Evolutionary conservation across 768 basidiomycete species (phyloP).

Genomic region (Lentinula raphanica): DNA sequence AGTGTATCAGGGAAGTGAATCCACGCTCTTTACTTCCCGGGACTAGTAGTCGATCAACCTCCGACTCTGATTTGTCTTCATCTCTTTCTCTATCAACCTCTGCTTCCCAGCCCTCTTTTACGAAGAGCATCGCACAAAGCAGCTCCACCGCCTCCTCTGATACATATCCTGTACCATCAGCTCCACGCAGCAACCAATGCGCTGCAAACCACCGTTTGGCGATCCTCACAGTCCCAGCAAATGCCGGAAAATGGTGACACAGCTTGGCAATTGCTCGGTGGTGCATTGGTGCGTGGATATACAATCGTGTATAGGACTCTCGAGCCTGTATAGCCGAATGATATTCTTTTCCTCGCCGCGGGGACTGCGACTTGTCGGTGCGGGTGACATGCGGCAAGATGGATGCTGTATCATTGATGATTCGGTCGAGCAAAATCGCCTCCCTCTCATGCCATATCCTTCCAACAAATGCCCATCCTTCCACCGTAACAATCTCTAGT

Average conservation of each 20-base stretch:
- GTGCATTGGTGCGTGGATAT: constrained; percentile 77
- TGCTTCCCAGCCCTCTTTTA: constrained; percentile 39
- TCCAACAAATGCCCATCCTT: constrained; percentile 85
- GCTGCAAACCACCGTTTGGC: constrained; percentile 90
- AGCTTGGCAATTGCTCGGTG: constrained; percentile 79
- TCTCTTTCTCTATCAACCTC: constrained; percentile 27
- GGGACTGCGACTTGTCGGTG: constrained; percentile 19
- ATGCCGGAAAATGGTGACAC: constrained; percentile 75
- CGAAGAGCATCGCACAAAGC: constrained; percentile 74
- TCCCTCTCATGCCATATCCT: constrained; percentile 89
- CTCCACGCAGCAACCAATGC: constrained; percentile 77
- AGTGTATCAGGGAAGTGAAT: constrained; percentile 67
- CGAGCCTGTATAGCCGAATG: constrained; percentile 52
- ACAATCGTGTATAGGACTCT: constrained; percentile 61
- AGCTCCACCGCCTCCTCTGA: constrained; percentile 80
- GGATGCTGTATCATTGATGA: constrained; percentile 43
- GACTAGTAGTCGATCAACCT: constrained; percentile 21
- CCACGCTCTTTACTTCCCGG: constrained; percentile 78
- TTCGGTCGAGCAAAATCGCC: constrained; percentile 66
- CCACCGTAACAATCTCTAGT: constrained; percentile 72
- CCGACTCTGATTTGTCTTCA: constrained; percentile 23
- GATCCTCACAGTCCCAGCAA: constrained; percentile 78
- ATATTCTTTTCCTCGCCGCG: constrained; percentile 41
- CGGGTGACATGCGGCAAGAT: constrained; percentile 31
- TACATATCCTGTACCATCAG: constrained; percentile 38